Percentiles rank a stretch among this genome's conserved stretches.
phyloP scores from a whole-genome alignment of 2,329 filamentous ascomycete species.

The Cytospora schulzeri region DNA sequence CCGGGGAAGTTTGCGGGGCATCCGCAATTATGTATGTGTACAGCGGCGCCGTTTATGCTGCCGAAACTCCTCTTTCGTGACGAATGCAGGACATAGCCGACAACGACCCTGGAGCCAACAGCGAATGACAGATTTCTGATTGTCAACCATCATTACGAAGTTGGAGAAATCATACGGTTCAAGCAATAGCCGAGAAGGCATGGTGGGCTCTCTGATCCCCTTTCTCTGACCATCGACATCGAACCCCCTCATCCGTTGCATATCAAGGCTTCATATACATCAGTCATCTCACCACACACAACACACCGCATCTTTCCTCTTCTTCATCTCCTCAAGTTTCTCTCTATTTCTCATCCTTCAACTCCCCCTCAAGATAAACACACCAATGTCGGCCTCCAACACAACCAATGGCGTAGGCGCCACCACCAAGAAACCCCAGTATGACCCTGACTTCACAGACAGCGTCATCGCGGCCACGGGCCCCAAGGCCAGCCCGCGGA shows the following conservation, averaged over 20 bases:
- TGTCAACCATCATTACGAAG: background rate
- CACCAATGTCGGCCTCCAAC: slow-evolving; percentile 18
- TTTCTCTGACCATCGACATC: background rate
- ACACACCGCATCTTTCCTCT: background rate
- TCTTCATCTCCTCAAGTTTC: background rate
- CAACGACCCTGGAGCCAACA: background rate
- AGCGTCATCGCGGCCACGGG: slow-evolving; percentile 75
- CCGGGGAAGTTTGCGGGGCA: background rate
- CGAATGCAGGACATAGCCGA: background rate
- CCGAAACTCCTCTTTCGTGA: background rate
- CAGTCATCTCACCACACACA: background rate
- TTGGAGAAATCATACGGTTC: background rate
- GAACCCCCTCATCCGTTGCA: background rate
- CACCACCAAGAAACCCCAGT: slow-evolving; percentile 42
- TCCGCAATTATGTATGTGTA: background rate
- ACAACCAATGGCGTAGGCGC: slow-evolving; percentile 34
- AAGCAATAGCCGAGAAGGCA: background rate
- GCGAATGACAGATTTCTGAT: background rate
- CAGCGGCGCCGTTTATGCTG: background rate
- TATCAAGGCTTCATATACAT: background rate
- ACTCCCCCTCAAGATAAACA: too few relatives aligned
- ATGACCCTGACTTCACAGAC: slow-evolving; percentile 77
- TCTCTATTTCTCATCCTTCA: too few relatives aligned
- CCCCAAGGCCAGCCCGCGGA: slow-evolving; percentile 68
- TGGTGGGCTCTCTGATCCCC: background rate